Conservation (phyloP, 768 basidiomycete genomes). For the Kwoniella mangroviensis region DNA sequence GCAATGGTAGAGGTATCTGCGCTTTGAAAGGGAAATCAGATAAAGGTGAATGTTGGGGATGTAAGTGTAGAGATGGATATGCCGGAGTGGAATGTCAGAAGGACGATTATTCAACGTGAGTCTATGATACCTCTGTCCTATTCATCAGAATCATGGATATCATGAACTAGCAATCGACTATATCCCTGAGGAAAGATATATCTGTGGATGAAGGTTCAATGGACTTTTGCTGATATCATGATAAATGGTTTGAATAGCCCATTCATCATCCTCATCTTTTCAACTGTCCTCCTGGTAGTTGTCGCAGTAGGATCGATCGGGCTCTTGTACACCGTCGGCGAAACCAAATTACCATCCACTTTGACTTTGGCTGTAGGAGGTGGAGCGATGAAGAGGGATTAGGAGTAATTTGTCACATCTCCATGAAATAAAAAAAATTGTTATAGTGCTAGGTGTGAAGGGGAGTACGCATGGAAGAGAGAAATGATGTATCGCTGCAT, state of each 20-base stretch:
- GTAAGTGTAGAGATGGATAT: conserved; percentile 49
- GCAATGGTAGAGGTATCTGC: conserved; percentile 51
- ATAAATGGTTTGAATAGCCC: conserved; percentile 26
- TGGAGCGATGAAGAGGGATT: conserved; percentile 45
- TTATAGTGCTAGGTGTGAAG: no score
- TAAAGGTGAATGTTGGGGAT: conserved; percentile 55
- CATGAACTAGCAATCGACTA: no score
- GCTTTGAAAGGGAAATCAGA: conserved; percentile 32
- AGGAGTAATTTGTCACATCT: not conserved
- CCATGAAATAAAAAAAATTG: not conserved
- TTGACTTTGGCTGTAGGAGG: conserved; percentile 47
- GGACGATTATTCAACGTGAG: conserved; percentile 54
- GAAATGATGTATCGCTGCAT: not conserved
- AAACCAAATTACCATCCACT: conserved; percentile 51
- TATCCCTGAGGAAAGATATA: no score
- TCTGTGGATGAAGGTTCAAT: no score
- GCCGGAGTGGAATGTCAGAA: conserved; percentile 54
- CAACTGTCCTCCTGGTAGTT: conserved; percentile 34
- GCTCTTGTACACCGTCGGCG: conserved; percentile 44
- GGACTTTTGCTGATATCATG: no score
- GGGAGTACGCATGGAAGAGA: not conserved
- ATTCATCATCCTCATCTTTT: conserved; percentile 51
- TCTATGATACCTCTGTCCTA: not conserved
- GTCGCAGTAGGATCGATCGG: conserved; percentile 40
- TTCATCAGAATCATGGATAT: no score